phyloP scores from a whole-genome alignment of 140 eudicot genomes.

The Cichorium intybus region DNA sequence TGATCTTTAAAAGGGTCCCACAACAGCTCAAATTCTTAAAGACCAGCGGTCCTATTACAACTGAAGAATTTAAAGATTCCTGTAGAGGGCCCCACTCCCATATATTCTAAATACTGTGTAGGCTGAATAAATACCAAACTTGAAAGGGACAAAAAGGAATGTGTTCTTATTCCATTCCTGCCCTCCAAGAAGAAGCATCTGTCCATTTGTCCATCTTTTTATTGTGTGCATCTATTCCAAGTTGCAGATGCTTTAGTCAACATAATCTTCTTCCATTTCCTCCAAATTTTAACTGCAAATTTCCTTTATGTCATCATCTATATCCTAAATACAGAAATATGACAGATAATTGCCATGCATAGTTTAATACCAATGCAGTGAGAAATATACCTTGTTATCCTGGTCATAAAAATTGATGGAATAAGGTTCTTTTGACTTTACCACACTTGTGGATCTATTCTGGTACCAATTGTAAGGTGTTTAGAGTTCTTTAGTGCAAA shows the following conservation, averaged over 20 bases:
- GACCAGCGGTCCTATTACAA: constrained; percentile 33
- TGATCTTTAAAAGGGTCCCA: constrained; percentile 43
- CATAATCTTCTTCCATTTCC: constrained; percentile 49
- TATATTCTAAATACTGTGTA: constrained; percentile 27
- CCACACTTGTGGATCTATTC: constrained; percentile 75
- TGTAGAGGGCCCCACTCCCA: constrained; percentile 30
- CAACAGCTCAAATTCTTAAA: constrained; percentile 23
- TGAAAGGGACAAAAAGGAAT: constrained; percentile 76
- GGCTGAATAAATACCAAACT: constrained; percentile 92
- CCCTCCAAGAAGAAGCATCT: constrained; percentile 71
- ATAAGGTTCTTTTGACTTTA: constrained; percentile 74
- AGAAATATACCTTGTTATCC: constrained; percentile 38
- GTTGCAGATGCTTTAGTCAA: constrained; percentile 82
- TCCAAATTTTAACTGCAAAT: constrained; percentile 20
- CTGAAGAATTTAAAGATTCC: constrained; percentile 41
- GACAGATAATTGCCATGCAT: constrained; percentile 12
- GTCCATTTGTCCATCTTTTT: constrained; percentile 25
- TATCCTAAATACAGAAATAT: constrained; percentile 28
- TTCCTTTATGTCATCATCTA: constrained; percentile 30
- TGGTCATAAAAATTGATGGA: constrained; percentile 59
- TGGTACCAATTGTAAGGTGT: constrained; percentile 74
- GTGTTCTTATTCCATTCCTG: constrained; percentile 81
- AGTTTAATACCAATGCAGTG: neutral
- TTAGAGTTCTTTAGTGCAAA: constrained; percentile 44
- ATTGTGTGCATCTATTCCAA: constrained; percentile 54